Conservation (phyloP, 2,329 filamentous ascomycete species). For the Leptographium galeiforme region DNA sequence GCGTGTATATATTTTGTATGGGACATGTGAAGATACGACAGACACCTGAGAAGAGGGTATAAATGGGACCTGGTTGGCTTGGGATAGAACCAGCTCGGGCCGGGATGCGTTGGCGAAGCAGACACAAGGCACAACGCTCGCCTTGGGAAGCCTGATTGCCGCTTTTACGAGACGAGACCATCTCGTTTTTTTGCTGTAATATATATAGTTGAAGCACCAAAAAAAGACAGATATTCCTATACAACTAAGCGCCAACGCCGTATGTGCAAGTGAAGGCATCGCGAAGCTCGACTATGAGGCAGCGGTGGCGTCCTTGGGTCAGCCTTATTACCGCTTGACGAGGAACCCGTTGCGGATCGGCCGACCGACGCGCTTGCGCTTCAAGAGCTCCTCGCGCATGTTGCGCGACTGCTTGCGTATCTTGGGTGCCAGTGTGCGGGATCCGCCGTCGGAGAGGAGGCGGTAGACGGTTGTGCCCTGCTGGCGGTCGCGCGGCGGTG, state of each 20-base stretch:
- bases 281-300: background rate
- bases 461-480: conserved; percentile 42
- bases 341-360: conserved; percentile 33
- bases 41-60: background rate
- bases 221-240: no score
- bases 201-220: no score
- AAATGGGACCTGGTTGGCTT: background rate
- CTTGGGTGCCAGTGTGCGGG: conserved; percentile 35
- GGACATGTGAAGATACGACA: no score
- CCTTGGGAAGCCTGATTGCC: no score
- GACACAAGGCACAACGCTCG: no score
- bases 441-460: conserved; percentile 29
- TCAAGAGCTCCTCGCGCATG: conserved; percentile 31
- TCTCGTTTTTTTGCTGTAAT: no score
- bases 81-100: no score
- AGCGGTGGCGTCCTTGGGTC: background rate
- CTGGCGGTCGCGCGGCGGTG: conserved; percentile 29
- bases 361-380: conserved; percentile 24
- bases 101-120: no score
- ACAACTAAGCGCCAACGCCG: no score
- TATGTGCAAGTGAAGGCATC: no score
- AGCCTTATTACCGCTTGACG: conserved; percentile 16
- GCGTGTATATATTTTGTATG: background rate
- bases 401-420: conserved; percentile 26
- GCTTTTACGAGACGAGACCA: no score